Evolutionary conservation across 1,284 basidiomycete genomes (phyloP), one percentile per base, ranked within the genome.

Genomic region (Lignosus rhinocerotis): DNA sequence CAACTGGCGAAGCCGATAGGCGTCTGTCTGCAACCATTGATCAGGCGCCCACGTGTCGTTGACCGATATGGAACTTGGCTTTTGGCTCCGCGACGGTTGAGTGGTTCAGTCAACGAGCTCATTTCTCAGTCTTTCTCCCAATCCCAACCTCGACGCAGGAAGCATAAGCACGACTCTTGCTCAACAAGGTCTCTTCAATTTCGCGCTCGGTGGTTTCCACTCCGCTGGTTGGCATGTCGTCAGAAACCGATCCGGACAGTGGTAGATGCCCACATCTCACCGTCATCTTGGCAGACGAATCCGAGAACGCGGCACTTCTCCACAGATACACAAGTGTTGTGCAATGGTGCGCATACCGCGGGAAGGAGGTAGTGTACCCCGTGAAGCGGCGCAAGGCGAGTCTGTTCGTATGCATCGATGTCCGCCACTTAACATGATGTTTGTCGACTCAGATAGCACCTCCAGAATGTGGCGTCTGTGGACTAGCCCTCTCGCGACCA

Each of bases 381-480:
- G 66, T 73, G 19, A 82, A 82, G 58, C 75, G 80, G 34, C 70
- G 79, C 50, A 80, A 79, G 74, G 81, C 79, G 38, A 21, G 58
- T 8, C 17, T 12, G 17, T 49, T 14, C 17, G 50, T 17, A 1
- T 14, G 9, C 41, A 6, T 8, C 25, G 43, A 11, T 16, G 30
- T 16, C 16, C 10, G 25, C 16, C 33, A 7, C 32, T 45, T 56
- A 34, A 51, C 41, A 39, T 17, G 16, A 32, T 31, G 46, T 8
- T 31, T 14, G 25, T 25, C 5, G 12, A 53, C 16, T 0, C 43
- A 78, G 78, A 63, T 78, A 19, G 63, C 77, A 0, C 67, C 76
- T 25, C 90, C 92, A 9, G 73, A 78, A 7, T 94, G 93, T 69
- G 80, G 80, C 10, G 80, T 78, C 8, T 95, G 93, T 68, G 70